A percentile compares a stretch with the other conserved stretches of the same genome.
phyloP scores from a whole-genome alignment of 768 basidiomycete genomes.

The Lactarius indigo region DNA sequence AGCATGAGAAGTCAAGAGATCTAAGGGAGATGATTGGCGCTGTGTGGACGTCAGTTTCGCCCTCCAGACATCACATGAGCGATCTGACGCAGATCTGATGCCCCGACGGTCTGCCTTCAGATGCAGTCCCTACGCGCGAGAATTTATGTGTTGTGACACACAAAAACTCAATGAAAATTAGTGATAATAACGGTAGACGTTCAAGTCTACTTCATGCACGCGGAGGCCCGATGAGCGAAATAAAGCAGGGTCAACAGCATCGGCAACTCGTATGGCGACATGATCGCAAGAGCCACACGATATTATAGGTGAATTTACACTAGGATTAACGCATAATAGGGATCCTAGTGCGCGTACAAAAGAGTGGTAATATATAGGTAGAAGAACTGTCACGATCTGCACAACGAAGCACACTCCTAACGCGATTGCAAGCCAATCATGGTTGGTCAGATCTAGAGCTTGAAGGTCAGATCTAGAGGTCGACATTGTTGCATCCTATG shows the following conservation, averaged over 20 bases:
- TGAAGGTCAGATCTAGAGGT: no score
- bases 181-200: neutral
- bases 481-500: neutral
- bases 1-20: neutral
- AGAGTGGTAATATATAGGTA: conserved; percentile 9
- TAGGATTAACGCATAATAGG: neutral
- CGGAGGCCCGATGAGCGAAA: neutral
- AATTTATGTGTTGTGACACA: neutral
- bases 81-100: no score
- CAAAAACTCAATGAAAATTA: neutral
- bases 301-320: neutral
- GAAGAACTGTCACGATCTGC: conserved; percentile 1
- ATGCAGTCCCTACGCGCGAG: neutral
- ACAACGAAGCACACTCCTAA: neutral
- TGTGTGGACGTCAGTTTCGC: neutral
- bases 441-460: no score
- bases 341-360: neutral
- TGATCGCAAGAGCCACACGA: neutral
- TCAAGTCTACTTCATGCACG: neutral
- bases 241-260: no score
- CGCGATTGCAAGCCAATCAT: neutral
- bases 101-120: neutral
- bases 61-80: neutral
- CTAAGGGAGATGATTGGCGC: neutral
- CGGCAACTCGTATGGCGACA: neutral